Conservation (phyloP, 208 protist genomes). For the Leishmania braziliensis region DNA sequence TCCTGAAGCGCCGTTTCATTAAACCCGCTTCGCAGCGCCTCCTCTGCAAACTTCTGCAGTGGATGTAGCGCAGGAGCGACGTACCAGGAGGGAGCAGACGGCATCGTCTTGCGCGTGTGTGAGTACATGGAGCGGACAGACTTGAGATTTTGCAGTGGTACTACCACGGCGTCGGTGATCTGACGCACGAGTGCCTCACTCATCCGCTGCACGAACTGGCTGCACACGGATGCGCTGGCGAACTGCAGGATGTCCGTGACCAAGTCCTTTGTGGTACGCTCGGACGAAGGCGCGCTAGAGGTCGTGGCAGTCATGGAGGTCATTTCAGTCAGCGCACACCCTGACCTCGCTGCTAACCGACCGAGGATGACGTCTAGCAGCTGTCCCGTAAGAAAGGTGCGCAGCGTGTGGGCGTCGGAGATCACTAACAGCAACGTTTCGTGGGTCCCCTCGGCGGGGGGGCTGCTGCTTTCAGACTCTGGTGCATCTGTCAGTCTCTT, state of each 20-base stretch:
- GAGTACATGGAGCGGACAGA: conserved; percentile 76
- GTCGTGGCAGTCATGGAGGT: neutral
- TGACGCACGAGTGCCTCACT: conserved; percentile 30
- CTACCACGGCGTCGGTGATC: conserved; percentile 40
- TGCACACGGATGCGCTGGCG: conserved; percentile 28
- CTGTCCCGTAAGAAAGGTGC: conserved; percentile 17
- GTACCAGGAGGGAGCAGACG: conserved; percentile 78
- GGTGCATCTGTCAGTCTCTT: neutral
- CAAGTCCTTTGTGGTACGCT: conserved; percentile 23
- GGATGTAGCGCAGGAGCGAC: conserved; percentile 57
- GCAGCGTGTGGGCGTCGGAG: conserved; percentile 22
- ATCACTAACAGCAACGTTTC: conserved; percentile 25
- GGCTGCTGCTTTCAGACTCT: neutral
- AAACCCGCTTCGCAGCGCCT: conserved; percentile 26
- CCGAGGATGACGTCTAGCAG: conserved; percentile 21
- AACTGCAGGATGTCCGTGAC: conserved; percentile 29
- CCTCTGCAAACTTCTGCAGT: conserved; percentile 43
- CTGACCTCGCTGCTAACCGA: conserved; percentile 1
- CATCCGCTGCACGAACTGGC: conserved; percentile 24
- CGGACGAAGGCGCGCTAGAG: neutral
- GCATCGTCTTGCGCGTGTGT: conserved; percentile 69
- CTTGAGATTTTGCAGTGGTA: conserved; percentile 71
- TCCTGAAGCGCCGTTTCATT: conserved; percentile 19
- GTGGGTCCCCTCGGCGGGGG: neutral
- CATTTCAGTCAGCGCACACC: neutral